These are phyloP conservation scores for Dothideomycetes sp. DNA, from an alignment of 2,329 filamentous ascomycete genomes.

Conservation along the genomic window DNA sequence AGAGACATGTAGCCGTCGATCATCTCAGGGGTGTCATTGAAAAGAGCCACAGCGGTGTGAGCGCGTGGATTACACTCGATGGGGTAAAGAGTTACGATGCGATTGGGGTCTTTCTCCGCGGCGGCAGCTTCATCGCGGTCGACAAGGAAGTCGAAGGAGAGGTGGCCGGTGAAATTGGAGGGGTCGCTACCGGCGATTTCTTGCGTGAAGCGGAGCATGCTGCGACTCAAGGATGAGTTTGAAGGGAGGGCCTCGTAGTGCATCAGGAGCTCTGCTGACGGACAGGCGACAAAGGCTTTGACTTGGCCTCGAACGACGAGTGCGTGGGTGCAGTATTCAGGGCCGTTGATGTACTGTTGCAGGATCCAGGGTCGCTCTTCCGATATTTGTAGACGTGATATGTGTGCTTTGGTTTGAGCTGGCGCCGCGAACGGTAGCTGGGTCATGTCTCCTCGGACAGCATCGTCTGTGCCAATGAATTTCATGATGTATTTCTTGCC, in stretches of 20 bases:
- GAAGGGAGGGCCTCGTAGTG: slow-evolving; percentile 51
- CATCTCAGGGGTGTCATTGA: slow-evolving; percentile 36
- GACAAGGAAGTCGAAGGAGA: slow-evolving; percentile 62
- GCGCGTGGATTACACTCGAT: slow-evolving; percentile 63
- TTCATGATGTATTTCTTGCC: slow-evolving; percentile 54
- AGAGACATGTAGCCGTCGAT: slow-evolving; percentile 42
- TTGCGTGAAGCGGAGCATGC: slow-evolving; percentile 56
- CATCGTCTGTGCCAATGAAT: slow-evolving; percentile 51
- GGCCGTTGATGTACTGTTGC: slow-evolving; percentile 55
- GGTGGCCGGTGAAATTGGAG: slow-evolving; percentile 51
- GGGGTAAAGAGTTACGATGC: slow-evolving; percentile 39
- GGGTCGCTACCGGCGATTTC: slow-evolving; percentile 42
- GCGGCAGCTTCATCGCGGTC: slow-evolving; percentile 31
- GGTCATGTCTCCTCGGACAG: slow-evolving; percentile 50
- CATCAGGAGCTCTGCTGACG: slow-evolving; percentile 51
- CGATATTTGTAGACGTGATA: slow-evolving; percentile 46
- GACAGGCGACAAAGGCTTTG: slow-evolving; percentile 56
- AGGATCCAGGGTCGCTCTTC: slow-evolving; percentile 50
- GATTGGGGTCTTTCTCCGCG: slow-evolving; percentile 13
- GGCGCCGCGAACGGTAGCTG: slow-evolving; percentile 47
- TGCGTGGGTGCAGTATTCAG: slow-evolving; percentile 62
- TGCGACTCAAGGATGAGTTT: slow-evolving; percentile 41
- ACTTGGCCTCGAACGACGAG: slow-evolving; percentile 56
- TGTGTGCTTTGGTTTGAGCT: slow-evolving; percentile 42
- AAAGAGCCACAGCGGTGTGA: slow-evolving; percentile 56